These are phyloP conservation scores for Paraphaeosphaeria sporulosa DNA, from an alignment of 2,329 filamentous ascomycete species.

Conservation along the genomic window DNA sequence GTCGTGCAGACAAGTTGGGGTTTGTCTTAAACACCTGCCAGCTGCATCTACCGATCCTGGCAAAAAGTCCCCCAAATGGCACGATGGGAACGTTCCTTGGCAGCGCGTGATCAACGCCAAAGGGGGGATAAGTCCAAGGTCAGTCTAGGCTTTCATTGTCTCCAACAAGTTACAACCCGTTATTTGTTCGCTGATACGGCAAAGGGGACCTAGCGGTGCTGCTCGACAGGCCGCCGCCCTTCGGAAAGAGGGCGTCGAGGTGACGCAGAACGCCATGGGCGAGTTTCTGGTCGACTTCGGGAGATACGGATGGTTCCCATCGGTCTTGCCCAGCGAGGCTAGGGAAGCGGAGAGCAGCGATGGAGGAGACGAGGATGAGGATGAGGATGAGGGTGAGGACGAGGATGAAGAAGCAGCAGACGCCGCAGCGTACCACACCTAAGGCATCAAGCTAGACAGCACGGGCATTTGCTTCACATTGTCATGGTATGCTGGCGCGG, in stretches of 20 bases:
- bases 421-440: slow-evolving; percentile 43
- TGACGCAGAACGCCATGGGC: slow-evolving; percentile 55
- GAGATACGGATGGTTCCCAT: slow-evolving; percentile 61
- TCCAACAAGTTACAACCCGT: slow-evolving; percentile 15
- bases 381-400: slow-evolving; percentile 42
- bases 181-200: slow-evolving; percentile 32
- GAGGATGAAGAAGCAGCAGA: slow-evolving; percentile 40
- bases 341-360: slow-evolving; percentile 43
- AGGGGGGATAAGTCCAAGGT: slow-evolving; percentile 87
- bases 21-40: slow-evolving; percentile 88
- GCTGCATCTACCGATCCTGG: slow-evolving; percentile 51
- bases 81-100: slow-evolving; percentile 86
- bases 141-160: slow-evolving; percentile 31
- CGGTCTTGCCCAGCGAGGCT: slow-evolving; percentile 57
- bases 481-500: slow-evolving; percentile 11
- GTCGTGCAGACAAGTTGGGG: slow-evolving; percentile 75
- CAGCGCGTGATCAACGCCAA: slow-evolving; percentile 90
- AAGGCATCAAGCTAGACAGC: slow-evolving; percentile 21
- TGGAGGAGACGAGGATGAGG: slow-evolving; percentile 42
- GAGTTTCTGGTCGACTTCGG: slow-evolving; percentile 57
- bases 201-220: slow-evolving; percentile 55
- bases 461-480: slow-evolving; percentile 13
- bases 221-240: slow-evolving; percentile 56
- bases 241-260: slow-evolving; percentile 56
- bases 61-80: slow-evolving; percentile 62